A percentile compares a stretch with the other conserved stretches of the same genome.
These are phyloP conservation scores for Erodium maritimum DNA, from an alignment of 345 rosid genomes.

Conservation along the genomic window DNA sequence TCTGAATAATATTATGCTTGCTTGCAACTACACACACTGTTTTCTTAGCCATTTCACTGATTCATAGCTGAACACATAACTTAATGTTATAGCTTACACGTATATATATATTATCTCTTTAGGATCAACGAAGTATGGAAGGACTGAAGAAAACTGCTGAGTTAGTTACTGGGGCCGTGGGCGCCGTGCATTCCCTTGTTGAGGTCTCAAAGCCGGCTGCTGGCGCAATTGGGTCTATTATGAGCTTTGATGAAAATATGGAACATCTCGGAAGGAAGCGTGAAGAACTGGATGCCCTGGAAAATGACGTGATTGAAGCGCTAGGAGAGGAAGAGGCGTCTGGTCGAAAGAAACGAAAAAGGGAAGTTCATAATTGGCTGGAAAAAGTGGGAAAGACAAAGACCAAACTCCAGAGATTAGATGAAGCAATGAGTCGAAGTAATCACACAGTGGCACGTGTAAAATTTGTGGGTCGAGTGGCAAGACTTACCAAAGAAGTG, in stretches of 20 bases:
- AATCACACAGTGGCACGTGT: neutral
- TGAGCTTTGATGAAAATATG: neutral
- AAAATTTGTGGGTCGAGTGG: neutral
- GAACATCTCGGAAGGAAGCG: neutral
- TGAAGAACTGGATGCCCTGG: neutral
- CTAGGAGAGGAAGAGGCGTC: neutral
- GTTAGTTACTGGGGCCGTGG: no score
- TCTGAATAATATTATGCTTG: no score
- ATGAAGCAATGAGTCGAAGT: neutral
- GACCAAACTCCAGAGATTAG: neutral
- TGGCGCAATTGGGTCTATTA: neutral
- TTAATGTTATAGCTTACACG: no score
- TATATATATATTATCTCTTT: no score
- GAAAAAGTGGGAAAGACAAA: neutral
- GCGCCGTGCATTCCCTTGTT: no score
- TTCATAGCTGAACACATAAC: no score
- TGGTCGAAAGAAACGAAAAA: slow-evolving; percentile 4
- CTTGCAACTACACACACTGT: no score
- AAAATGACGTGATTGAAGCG: slow-evolving; percentile 1
- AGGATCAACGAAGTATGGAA: no score
- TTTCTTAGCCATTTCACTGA: no score
- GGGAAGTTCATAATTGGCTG: slow-evolving; percentile 8
- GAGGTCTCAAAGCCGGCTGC: no score
- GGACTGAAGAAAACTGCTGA: no score
- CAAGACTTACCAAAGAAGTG: slow-evolving; percentile 1